A percentile compares a stretch with the other conserved stretches of the same genome.
Conservation (phyloP, 306 rosid species). For the Chamaecrista fasciculata region DNA sequence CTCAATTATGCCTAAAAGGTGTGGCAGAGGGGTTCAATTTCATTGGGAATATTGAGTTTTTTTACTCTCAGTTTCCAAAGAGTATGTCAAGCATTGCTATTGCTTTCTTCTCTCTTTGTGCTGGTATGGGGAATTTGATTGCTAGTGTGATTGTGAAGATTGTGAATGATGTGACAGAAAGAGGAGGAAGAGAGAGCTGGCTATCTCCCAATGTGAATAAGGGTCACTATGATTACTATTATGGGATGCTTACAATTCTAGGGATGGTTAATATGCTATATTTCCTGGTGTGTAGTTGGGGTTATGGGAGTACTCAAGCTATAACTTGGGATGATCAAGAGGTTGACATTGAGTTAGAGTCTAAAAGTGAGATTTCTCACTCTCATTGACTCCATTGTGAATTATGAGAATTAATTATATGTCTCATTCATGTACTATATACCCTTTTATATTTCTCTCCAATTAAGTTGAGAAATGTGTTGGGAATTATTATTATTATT, state of each 20-base stretch:
- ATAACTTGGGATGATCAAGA: conserved; percentile 41
- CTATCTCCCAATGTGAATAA: conserved; percentile 46
- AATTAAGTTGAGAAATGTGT: no score
- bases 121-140: conserved; percentile 53
- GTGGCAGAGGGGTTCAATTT: conserved; percentile 65
- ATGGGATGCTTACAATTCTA: conserved; percentile 42
- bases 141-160: conserved; percentile 44
- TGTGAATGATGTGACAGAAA: conserved; percentile 35
- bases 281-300: conserved; percentile 56
- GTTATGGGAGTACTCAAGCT: conserved; percentile 48
- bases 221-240: conserved; percentile 74
- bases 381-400: no score
- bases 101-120: conserved; percentile 46
- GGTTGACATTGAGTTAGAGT: background rate
- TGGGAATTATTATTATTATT: no score
- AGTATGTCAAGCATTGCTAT: conserved; percentile 73
- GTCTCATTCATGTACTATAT: no score
- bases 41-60: conserved; percentile 75
- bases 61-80: conserved; percentile 69
- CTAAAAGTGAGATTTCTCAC: no score
- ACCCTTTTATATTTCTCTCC: no score
- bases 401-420: no score
- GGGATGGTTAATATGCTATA: conserved; percentile 51
- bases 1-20: conserved; percentile 61
- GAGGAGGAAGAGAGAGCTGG: conserved; percentile 51